Evolutionary conservation across 140 eudicot species (phyloP).

Genomic region (Oenanthe javanica): DNA sequence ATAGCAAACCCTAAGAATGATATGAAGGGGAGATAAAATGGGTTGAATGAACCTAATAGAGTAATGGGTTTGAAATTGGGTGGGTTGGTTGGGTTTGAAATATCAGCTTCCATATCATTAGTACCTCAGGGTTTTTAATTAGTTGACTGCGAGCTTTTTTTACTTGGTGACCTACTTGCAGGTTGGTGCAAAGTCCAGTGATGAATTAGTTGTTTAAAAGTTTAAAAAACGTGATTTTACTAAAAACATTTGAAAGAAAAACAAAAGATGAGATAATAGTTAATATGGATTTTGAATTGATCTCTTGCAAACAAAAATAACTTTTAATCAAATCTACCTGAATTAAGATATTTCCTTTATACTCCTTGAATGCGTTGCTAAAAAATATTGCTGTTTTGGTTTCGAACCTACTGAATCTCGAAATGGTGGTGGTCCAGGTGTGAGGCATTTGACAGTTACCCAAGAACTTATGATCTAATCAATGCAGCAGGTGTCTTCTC

Average conservation of each 20-base stretch:
- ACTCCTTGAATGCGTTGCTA: background rate
- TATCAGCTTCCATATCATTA: too few relatives aligned
- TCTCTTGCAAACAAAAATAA: background rate
- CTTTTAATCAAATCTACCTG: background rate
- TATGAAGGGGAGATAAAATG: too few relatives aligned
- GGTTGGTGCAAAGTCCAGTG: too few relatives aligned
- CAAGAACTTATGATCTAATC: slow-evolving; percentile 77
- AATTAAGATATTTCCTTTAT: background rate
- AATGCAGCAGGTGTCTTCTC: slow-evolving; percentile 77
- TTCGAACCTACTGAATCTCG: background rate
- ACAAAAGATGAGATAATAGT: background rate
- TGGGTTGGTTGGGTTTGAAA: too few relatives aligned
- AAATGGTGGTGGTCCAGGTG: slow-evolving; percentile 47
- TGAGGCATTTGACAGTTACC: slow-evolving; percentile 86
- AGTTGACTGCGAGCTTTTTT: too few relatives aligned
- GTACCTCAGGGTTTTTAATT: too few relatives aligned
- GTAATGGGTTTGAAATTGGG: too few relatives aligned
- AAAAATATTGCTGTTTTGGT: background rate
- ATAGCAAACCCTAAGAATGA: too few relatives aligned
- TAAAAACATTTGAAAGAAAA: background rate
- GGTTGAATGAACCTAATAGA: too few relatives aligned
- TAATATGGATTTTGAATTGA: background rate
- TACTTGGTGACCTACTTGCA: too few relatives aligned
- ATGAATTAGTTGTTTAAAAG: too few relatives aligned
- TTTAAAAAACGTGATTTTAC: background rate